A percentile compares a stretch with the other conserved stretches of the same genome.
These are phyloP conservation scores for Ophiocordyceps sinensis DNA, from an alignment of 2,329 filamentous ascomycete genomes.

Conservation along the genomic window DNA sequence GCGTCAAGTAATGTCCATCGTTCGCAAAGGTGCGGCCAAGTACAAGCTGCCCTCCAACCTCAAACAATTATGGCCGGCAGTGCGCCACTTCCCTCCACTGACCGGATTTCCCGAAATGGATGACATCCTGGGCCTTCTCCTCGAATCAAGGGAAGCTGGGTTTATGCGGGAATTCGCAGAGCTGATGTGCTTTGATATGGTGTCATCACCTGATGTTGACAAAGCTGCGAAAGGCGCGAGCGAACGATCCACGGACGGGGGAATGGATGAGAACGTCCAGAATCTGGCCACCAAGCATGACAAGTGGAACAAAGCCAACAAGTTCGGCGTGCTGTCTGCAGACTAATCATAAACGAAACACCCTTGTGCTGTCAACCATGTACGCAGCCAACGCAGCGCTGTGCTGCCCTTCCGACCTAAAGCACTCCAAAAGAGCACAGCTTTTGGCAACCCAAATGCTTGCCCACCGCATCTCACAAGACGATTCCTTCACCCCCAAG, in stretches of 20 bases:
- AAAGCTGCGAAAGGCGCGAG: background rate
- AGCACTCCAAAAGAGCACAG: too few species aligned
- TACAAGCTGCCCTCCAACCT: background rate
- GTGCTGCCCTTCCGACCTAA: too few species aligned
- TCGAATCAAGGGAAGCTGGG: conserved; percentile 2
- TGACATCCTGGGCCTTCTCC: conserved; percentile 7
- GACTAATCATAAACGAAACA: conserved; percentile 1
- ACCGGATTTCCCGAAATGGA: conserved; percentile 10
- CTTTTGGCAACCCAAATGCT: too few species aligned
- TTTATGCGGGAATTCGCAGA: conserved; percentile 5
- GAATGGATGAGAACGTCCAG: background rate
- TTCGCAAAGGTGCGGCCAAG: background rate
- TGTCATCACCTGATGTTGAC: background rate
- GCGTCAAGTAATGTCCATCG: conserved; percentile 17
- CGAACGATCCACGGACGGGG: too few species aligned
- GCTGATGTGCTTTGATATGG: conserved; percentile 6
- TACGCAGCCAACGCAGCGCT: too few species aligned
- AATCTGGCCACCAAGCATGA: background rate
- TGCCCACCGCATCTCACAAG: too few species aligned
- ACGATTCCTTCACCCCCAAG: background rate
- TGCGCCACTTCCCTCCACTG: conserved; percentile 13
- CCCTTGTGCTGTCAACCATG: background rate
- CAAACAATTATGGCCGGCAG: conserved; percentile 6
- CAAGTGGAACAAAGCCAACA: conserved; percentile 1
- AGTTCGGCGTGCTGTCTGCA: conserved; percentile 5